Evolutionary conservation across 2,329 filamentous ascomycete species (phyloP).

Genomic region (Blastomyces gilchristii): DNA sequence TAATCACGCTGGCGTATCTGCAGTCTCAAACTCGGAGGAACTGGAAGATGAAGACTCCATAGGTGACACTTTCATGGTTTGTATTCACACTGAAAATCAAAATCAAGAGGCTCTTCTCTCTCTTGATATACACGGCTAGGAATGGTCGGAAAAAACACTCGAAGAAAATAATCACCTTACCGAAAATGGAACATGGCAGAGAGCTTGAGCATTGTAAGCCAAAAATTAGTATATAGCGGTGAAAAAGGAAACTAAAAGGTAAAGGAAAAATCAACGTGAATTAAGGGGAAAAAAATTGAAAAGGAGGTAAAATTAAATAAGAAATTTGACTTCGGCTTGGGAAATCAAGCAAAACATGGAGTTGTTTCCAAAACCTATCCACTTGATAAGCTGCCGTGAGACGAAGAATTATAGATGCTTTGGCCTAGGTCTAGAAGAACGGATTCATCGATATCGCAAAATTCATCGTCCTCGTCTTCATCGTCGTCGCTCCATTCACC

Average conservation of each 20-base stretch:
- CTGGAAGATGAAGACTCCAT: too few species aligned
- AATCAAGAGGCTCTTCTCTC: too few species aligned
- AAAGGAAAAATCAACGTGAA: not conserved
- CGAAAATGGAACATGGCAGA: not conserved
- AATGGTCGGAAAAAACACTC: not conserved
- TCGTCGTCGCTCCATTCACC: conserved; percentile 6
- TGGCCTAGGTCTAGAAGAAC: not conserved
- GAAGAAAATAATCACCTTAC: not conserved
- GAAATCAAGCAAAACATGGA: not conserved
- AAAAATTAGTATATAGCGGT: not conserved
- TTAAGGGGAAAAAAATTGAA: not conserved
- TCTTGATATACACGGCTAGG: too few species aligned
- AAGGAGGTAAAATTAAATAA: not conserved
- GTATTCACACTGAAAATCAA: too few species aligned
- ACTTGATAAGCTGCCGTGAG: not conserved
- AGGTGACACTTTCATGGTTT: too few species aligned
- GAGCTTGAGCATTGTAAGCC: not conserved
- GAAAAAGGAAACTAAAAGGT: not conserved
- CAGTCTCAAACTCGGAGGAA: too few species aligned
- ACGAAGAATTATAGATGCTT: not conserved
- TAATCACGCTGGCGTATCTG: too few species aligned
- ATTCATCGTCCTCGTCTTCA: conserved; percentile 7
- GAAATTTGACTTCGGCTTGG: not conserved
- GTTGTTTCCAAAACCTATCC: not conserved
- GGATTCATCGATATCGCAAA: conserved; percentile 9